These are phyloP conservation scores for Tuber calosporum DNA, from an alignment of 495 filamentous ascomycete genomes.

Conservation along the genomic window DNA sequence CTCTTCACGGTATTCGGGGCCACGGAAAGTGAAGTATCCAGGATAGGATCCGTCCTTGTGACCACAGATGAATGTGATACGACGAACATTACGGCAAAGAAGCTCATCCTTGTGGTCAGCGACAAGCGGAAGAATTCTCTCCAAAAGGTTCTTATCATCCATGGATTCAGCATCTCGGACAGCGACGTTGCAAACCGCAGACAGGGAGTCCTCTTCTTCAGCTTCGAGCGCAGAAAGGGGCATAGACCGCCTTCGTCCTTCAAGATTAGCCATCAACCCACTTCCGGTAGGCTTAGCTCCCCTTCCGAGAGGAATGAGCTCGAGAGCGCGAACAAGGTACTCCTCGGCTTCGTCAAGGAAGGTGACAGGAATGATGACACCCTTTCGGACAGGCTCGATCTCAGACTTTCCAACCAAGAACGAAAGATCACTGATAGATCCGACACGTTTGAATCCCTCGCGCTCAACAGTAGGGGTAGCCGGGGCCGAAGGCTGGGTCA, in stretches of 20 bases:
- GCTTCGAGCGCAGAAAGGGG: conserved; percentile 46
- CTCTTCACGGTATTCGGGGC: conserved; percentile 81
- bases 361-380: conserved; percentile 85
- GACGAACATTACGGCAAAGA: conserved; percentile 68
- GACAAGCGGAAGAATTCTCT: conserved; percentile 64
- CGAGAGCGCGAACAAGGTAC: conserved; percentile 68
- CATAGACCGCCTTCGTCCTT: conserved; percentile 59
- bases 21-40: conserved; percentile 95
- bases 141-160: conserved; percentile 73
- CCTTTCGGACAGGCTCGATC: conserved; percentile 75
- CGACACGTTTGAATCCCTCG: conserved; percentile 67
- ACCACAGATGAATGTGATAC: conserved; percentile 93
- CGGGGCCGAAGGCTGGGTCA: conserved; percentile 75
- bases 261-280: conserved; percentile 64
- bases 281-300: conserved; percentile 31
- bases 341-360: conserved; percentile 94
- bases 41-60: conserved; percentile 92
- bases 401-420: conserved; percentile 63
- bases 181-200: conserved; percentile 84
- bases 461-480: conserved; percentile 64
- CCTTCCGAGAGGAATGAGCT: conserved; percentile 58
- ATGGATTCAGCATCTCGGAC: conserved; percentile 81
- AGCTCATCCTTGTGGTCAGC: conserved; percentile 80
- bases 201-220: conserved; percentile 62
- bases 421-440: conserved; percentile 93